These are phyloP conservation scores for Sclerotinia spermophila DNA, from an alignment of 2,329 filamentous ascomycete genomes.

Conservation along the genomic window DNA sequence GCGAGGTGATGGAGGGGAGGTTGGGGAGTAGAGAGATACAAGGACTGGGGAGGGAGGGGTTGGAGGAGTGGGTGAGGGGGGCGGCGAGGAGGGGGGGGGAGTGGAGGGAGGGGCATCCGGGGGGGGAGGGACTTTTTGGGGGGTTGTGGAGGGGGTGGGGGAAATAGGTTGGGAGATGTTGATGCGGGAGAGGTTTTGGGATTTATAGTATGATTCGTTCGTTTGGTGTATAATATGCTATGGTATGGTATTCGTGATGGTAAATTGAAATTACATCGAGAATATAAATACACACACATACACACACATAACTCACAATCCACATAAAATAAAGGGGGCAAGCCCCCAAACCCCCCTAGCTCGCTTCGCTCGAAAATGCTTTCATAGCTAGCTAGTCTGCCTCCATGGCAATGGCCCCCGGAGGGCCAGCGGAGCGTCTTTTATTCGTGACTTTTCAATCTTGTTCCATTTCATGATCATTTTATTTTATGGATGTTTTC, in stretches of 20 bases:
- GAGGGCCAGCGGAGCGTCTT: background rate
- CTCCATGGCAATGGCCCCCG: background rate
- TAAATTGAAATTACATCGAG: no score
- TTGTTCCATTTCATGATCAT: no score
- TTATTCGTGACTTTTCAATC: no score
- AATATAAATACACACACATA: no score
- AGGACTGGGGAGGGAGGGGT: background rate
- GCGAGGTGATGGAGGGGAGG: background rate
- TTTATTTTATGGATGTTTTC: no score
- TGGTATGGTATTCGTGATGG: no score
- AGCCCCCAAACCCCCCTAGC: background rate
- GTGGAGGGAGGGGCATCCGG: background rate
- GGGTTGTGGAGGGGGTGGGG: conserved; percentile 1
- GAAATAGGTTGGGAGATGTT: background rate
- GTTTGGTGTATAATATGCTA: no score
- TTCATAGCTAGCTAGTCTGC: background rate
- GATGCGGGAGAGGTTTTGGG: no score
- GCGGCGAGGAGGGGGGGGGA: conserved; percentile 1
- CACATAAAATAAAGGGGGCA: background rate
- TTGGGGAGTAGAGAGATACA: background rate
- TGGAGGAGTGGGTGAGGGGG: conserved; percentile 4
- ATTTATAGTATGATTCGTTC: no score
- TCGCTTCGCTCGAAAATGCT: background rate
- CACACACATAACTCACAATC: no score
- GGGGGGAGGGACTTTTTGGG: background rate